These are phyloP conservation scores for Hymenoscyphus fructigenus DNA, from an alignment of 2,329 filamentous ascomycete species.

Conservation along the genomic window DNA sequence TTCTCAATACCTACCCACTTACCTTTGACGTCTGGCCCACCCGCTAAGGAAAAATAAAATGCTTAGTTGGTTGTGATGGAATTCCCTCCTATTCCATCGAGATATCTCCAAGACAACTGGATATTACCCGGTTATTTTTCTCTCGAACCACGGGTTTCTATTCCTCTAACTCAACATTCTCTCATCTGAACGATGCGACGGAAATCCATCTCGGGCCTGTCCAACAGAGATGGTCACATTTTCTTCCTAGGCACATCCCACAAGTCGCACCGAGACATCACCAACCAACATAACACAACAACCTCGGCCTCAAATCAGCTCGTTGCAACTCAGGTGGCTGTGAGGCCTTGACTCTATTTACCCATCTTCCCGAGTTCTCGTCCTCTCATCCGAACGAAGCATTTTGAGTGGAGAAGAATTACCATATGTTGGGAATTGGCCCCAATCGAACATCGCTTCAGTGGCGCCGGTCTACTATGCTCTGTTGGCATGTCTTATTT, in stretches of 20 bases:
- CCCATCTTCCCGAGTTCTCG: not conserved
- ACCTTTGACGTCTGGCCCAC: too few relatives aligned
- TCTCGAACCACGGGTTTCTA: too few relatives aligned
- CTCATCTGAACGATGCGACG: too few relatives aligned
- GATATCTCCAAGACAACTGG: too few relatives aligned
- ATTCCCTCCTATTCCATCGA: too few relatives aligned
- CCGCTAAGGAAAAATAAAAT: too few relatives aligned
- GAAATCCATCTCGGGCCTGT: not conserved
- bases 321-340: not conserved
- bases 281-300: not conserved
- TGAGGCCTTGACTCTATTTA: not conserved
- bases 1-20: too few relatives aligned
- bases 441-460: not conserved
- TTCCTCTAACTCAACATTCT: too few relatives aligned
- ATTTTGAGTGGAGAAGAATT: not conserved
- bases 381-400: not conserved
- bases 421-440: not conserved
- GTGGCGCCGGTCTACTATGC: not conserved
- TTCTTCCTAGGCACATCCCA: not conserved
- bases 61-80: too few relatives aligned
- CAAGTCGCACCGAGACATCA: not conserved
- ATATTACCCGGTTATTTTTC: too few relatives aligned
- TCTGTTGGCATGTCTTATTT: slow-evolving; percentile 1
- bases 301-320: not conserved
- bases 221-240: not conserved